phyloP scores from a whole-genome alignment of 495 filamentous ascomycete species.

The Acidiella bohemica region DNA sequence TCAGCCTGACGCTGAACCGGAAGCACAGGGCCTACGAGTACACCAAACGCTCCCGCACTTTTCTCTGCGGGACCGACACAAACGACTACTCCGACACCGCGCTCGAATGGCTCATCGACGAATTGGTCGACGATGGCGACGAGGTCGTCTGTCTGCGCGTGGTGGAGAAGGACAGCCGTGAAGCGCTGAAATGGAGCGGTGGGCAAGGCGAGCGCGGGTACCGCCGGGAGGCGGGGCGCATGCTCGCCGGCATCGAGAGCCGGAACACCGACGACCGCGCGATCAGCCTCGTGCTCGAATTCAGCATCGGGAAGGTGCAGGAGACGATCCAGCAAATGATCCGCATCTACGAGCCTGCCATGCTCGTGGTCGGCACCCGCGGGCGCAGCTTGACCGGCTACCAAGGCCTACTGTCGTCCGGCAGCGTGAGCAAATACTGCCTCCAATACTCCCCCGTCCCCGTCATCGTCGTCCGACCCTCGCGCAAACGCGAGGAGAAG shows the following conservation, averaged over 20 bases:
- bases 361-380: constrained; percentile 88
- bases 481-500: constrained; percentile 80
- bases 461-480: constrained; percentile 90
- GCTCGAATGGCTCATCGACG: constrained; percentile 84
- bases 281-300: constrained; percentile 77
- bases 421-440: constrained; percentile 93
- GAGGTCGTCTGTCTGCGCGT: constrained; percentile 90
- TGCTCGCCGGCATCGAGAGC: constrained; percentile 43
- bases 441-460: constrained; percentile 91
- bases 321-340: constrained; percentile 91
- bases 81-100: constrained; percentile 94
- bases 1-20: constrained; percentile 72
- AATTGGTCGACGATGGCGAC: constrained; percentile 92
- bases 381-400: constrained; percentile 78
- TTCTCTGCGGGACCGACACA: constrained; percentile 86
- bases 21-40: constrained; percentile 84
- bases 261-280: constrained; percentile 76
- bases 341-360: constrained; percentile 81
- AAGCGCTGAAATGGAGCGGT: constrained; percentile 43
- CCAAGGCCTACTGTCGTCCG: constrained; percentile 68
- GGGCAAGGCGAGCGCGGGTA: constrained; percentile 57
- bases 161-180: constrained; percentile 60
- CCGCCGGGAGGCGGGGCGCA: constrained; percentile 64
- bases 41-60: constrained; percentile 72
- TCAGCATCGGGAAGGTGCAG: constrained; percentile 83